Evolutionary conservation across 2,329 filamentous ascomycete genomes (phyloP).

Genomic region (Cadophora malorum): DNA sequence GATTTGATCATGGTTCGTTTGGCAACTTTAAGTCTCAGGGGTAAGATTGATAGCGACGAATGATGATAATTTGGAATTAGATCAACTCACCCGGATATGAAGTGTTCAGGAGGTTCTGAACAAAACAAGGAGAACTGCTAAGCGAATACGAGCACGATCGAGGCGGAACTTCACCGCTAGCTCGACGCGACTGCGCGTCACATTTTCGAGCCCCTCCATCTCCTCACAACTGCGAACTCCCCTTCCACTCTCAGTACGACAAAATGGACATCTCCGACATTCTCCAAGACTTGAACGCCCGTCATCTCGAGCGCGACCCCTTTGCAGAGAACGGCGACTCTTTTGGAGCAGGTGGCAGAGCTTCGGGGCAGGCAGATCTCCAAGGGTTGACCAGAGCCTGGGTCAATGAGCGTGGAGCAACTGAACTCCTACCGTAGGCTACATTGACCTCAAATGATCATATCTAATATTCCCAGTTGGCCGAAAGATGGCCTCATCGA

Average conservation of each 20-base stretch:
- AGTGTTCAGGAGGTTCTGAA: no score
- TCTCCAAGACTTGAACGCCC: slow-evolving; percentile 73
- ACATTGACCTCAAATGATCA: background rate
- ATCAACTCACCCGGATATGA: no score
- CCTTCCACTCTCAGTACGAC: background rate
- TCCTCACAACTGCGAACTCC: background rate
- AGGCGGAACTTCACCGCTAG: background rate
- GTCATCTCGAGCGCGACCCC: slow-evolving; percentile 54
- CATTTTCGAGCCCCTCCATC: background rate
- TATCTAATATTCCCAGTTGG: slow-evolving; percentile 54
- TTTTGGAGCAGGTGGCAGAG: slow-evolving; percentile 59
- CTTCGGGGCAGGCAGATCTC: slow-evolving; percentile 75
- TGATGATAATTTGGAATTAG: no score
- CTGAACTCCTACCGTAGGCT: slow-evolving; percentile 82
- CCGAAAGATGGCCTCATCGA: slow-evolving; percentile 78
- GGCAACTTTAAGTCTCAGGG: no score
- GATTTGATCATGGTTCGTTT: no score
- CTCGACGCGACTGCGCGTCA: background rate
- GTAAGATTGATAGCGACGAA: no score
- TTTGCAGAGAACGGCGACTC: slow-evolving; percentile 31
- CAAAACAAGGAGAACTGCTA: background rate
- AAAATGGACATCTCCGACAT: slow-evolving; percentile 83
- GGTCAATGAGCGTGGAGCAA: slow-evolving; percentile 89
- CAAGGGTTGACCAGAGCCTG: slow-evolving; percentile 90
- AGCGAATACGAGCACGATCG: background rate